Base-by-base conservation (phyloP, 1,284 basidiomycete genomes). In the Xerocomus cyaneibrunnescens region DNA sequence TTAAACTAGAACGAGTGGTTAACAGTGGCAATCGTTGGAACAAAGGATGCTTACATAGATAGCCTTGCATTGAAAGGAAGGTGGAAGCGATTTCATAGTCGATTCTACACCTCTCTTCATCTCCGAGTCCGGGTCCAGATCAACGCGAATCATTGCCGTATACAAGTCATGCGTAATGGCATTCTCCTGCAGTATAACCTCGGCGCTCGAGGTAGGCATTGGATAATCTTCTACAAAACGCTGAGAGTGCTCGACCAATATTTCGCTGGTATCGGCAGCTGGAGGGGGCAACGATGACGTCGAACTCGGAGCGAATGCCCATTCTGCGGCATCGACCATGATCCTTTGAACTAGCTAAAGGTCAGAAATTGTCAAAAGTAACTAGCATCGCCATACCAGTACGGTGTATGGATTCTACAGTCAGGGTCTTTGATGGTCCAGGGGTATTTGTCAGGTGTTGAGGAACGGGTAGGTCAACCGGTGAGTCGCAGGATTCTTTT, bases 401-500 rank as follows among this genome's bases (percentile, higher is more conserved):
- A 17, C 23, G 60, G 9, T 42, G 27, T 40, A 59, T 30, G 9
- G 60, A 57, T 28, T 54, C 16, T 17, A 62, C 39, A 1, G 19
- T 28, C 21, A 56, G n/a, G 19, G 27, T 21, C 17, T 14, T 0
- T 30, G 12, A 28, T 10, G 21, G 27, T 21, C 17, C 34, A 0
- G 32, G 44, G 13, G 30, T 37, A 13, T 5, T 25, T 14, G 13
- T 13, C 25, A 56, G 19, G 19, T 56, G 45, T 12, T 8, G 0
- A 1, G 42, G 42, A 10, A 56, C 12, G 7, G 28, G 2, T 19
- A 45, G 17, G 16, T 45, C 22, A 34, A 21, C 17, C 8, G 23
- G 32, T 16, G 17, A 21, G 2, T 22, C 0, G 3, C 3, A 19
- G 27, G 9, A 22, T 28, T 44, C 35, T 72, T 95, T 98, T 21